These are phyloP conservation scores for Conidiobolus incongruus DNA, from an alignment of 371 early-diverging fungal species.

Conservation along the genomic window DNA sequence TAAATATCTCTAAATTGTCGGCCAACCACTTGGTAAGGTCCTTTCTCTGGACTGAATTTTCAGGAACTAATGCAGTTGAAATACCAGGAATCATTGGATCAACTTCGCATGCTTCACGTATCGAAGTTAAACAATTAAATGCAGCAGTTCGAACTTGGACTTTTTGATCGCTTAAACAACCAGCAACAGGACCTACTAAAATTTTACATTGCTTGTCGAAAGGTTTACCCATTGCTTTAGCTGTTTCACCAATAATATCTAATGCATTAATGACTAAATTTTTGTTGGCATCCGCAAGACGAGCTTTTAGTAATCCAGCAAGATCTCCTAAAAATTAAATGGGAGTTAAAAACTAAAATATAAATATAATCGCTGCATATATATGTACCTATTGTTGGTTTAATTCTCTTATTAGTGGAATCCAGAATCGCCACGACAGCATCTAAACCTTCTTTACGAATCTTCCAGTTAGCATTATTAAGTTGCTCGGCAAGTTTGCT, in stretches of 20 bases:
- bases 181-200: slow-evolving; percentile 24
- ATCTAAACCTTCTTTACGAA: slow-evolving; percentile 86
- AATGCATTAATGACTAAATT: slow-evolving; percentile 51
- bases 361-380: background rate
- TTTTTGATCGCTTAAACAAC: slow-evolving; percentile 69
- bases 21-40: slow-evolving; percentile 59
- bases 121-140: slow-evolving; percentile 37
- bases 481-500: slow-evolving; percentile 6
- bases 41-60: slow-evolving; percentile 61
- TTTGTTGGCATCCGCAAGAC: slow-evolving; percentile 76
- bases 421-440: slow-evolving; percentile 42
- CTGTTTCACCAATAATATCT: slow-evolving; percentile 45
- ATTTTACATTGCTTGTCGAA: slow-evolving; percentile 26
- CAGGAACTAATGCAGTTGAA: slow-evolving; percentile 38
- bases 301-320: slow-evolving; percentile 46
- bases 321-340: slow-evolving; percentile 26
- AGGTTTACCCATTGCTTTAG: slow-evolving; percentile 62
- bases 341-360: slow-evolving; percentile 4
- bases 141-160: slow-evolving; percentile 61
- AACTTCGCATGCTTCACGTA: slow-evolving; percentile 35
- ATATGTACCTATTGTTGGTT: slow-evolving; percentile 36
- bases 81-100: slow-evolving; percentile 38
- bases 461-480: slow-evolving; percentile 71
- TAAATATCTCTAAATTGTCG: slow-evolving; percentile 17
- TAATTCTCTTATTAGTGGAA: slow-evolving; percentile 57